phyloP scores from a whole-genome alignment of 345 rosid genomes.

The Clarkia xantiana region DNA sequence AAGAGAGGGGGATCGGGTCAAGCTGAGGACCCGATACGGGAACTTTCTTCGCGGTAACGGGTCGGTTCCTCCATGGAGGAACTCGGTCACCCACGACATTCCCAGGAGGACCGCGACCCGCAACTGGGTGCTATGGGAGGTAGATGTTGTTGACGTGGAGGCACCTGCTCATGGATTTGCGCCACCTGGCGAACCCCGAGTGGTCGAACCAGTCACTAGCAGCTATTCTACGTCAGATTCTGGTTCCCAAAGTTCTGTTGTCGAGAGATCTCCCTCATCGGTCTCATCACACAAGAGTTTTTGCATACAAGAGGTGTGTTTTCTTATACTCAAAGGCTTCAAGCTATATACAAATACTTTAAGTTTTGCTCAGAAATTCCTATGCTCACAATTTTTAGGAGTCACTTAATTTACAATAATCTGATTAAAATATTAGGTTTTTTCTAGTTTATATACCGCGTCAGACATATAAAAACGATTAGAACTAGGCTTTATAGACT shows the following conservation, averaged over 20 bases:
- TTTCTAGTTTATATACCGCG: no score
- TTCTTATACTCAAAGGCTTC: background rate
- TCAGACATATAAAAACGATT: no score
- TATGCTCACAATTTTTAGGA: no score
- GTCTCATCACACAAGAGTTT: conserved; percentile 6
- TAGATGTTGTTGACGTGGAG: conserved; percentile 42
- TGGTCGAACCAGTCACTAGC: no score
- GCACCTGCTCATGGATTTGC: background rate
- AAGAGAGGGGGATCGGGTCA: conserved; percentile 32
- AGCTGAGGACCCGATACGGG: conserved; percentile 47
- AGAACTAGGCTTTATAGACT: no score
- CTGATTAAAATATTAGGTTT: no score
- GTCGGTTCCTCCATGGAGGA: conserved; percentile 65
- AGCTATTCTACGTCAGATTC: conserved; percentile 10
- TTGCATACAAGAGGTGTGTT: conserved; percentile 48
- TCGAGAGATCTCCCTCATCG: conserved; percentile 18
- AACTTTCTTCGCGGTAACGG: conserved; percentile 60
- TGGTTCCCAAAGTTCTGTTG: conserved; percentile 23
- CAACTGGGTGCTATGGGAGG: conserved; percentile 61
- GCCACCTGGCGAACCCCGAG: no score
- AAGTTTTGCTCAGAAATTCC: no score
- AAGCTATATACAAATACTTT: no score
- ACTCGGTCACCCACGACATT: conserved; percentile 62
- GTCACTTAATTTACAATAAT: no score
- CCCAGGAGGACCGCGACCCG: conserved; percentile 53